Evolutionary conservation across 2,329 filamentous ascomycete genomes (phyloP), one percentile per base, ranked within the genome.

Genomic region (Neurospora crassa): DNA sequence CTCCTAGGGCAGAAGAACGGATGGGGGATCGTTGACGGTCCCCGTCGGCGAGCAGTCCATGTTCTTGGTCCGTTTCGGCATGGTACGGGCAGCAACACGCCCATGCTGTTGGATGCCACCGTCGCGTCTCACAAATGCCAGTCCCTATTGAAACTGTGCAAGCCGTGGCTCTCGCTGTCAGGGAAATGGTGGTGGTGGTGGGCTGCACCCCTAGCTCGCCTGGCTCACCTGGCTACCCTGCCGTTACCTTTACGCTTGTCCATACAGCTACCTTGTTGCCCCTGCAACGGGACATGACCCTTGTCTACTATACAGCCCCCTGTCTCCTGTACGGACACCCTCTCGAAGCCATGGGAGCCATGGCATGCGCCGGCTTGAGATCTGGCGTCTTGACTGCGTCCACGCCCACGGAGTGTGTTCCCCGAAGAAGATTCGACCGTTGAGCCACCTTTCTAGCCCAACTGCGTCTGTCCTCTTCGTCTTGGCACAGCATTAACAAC

Each of bases 341-440:
- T 59, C 24, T 63, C 29, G 29, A 63, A 63, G 53, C 53, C 24
- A 59, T 59, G 53, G 53, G 53, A 63, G 53, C 53, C 72, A 71
- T 68, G 59, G 72, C 40, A 72, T 69, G 72, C 76, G 73, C 72
- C 67, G 74, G 72, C 74, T 70, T 68, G 72, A 68, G 74, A 76
- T 76, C 74, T 74, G 67, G 70, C 70, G 67, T 71, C 69, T 71
- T 70, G 42, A 59, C 43, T 72, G 72, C 37, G 42, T 63, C 20
- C 75, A 75, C 76, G 67, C 75, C 53, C 71, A 37, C 63, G 73
- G 74, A 47, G 72, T 67, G 69, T 47, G 42, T 5, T 34, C 20
- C 40, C 29, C 47, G 73, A 70, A 72, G 75, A 76, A 75, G 72
- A 72, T 75, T 74, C 71, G 70, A 72, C 72, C 73, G 73, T 74